Conservation (phyloP, 1,139 yeast species). For the Geotrichum histeridarum region DNA sequence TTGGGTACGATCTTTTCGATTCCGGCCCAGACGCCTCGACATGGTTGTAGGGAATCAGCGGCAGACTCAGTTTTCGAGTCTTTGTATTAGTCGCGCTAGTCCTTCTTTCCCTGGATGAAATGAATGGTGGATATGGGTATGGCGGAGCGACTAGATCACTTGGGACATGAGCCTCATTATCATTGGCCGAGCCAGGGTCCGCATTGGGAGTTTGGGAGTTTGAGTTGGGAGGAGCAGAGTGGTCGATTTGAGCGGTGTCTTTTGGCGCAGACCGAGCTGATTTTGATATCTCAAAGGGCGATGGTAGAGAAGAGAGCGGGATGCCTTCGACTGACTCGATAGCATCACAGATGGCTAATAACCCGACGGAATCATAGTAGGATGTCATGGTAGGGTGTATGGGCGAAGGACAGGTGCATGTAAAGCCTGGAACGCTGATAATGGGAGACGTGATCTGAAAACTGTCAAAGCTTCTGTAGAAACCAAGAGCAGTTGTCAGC, state of each 20-base stretch:
- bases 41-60: background rate
- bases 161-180: slow-evolving; percentile 14
- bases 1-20: slow-evolving; percentile 1
- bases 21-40: background rate
- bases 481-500: no score
- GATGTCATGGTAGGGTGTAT: slow-evolving; percentile 23
- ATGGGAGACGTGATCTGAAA: no score
- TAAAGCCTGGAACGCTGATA: background rate
- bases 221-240: slow-evolving; percentile 5
- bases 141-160: background rate
- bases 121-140: slow-evolving; percentile 3
- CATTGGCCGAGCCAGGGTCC: slow-evolving; percentile 7
- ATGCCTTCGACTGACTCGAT: slow-evolving; percentile 39
- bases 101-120: background rate
- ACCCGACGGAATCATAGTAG: slow-evolving; percentile 40
- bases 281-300: slow-evolving; percentile 7
- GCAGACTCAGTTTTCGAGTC: slow-evolving; percentile 5
- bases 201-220: slow-evolving; percentile 10
- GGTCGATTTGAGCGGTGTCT: slow-evolving; percentile 3
- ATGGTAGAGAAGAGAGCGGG: slow-evolving; percentile 24
- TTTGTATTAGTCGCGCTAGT: background rate
- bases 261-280: background rate
- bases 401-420: background rate
- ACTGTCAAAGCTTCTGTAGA: no score
- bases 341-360: slow-evolving; percentile 41